Percentiles rank a stretch among this genome's conserved stretches.
Evolutionary conservation across 768 basidiomycete species (phyloP).

Genomic region (Hemileccinum impolitum): DNA sequence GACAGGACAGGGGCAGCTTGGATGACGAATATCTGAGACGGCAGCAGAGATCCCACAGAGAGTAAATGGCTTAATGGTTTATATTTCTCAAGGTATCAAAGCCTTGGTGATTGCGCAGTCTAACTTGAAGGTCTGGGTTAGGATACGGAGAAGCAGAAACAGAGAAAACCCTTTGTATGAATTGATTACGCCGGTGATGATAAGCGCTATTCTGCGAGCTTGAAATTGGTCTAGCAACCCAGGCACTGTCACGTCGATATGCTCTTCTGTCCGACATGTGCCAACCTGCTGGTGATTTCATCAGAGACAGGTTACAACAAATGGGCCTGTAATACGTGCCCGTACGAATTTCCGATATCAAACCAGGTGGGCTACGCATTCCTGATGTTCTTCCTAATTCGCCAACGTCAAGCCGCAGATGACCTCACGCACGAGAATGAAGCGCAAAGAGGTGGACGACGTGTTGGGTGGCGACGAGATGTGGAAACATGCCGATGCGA

Average conservation of each 20-base stretch:
- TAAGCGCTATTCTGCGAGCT: too few species aligned
- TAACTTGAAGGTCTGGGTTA: too few species aligned
- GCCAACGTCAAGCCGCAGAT: conserved; percentile 50
- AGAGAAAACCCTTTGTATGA: too few species aligned
- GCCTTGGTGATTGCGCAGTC: neutral
- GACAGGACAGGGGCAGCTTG: neutral
- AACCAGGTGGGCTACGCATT: conserved; percentile 18
- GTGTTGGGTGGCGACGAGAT: conserved; percentile 91
- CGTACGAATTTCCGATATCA: conserved; percentile 72
- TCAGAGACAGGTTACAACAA: conserved; percentile 74
- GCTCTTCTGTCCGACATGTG: conserved; percentile 95
- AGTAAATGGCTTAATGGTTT: too few species aligned
- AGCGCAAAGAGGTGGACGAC: conserved; percentile 92
- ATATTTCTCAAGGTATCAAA: neutral
- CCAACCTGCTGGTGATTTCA: conserved; percentile 81
- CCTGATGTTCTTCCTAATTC: too few species aligned
- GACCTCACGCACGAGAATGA: conserved; percentile 83
- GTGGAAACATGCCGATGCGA: conserved; percentile 93
- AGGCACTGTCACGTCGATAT: conserved; percentile 42
- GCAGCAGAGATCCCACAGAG: too few species aligned
- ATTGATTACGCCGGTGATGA: too few species aligned
- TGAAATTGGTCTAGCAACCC: too few species aligned
- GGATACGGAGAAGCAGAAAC: too few species aligned
- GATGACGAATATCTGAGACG: neutral
- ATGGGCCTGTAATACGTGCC: conserved; percentile 91